These are phyloP conservation scores for Thecamonas trahens DNA, from an alignment of 78 protist species.

Conservation along the genomic window DNA sequence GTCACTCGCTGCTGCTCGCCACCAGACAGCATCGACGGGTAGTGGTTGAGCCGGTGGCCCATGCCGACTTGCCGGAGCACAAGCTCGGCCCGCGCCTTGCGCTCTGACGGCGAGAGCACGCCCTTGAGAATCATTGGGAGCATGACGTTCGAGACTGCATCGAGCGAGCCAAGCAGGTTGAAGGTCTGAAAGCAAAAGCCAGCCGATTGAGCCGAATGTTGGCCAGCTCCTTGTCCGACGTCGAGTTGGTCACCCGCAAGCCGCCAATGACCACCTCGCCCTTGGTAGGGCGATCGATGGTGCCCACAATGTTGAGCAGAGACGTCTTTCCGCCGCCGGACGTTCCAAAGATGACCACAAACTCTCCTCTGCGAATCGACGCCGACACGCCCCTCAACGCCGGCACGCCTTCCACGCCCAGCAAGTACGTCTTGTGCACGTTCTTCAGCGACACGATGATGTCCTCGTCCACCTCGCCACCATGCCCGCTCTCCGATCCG, in stretches of 20 bases:
- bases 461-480: too few species aligned
- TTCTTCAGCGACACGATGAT: slow-evolving; percentile 64
- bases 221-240: slow-evolving; percentile 73
- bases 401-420: slow-evolving; percentile 94
- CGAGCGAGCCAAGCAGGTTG: slow-evolving; percentile 84
- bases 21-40: slow-evolving; percentile 84
- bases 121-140: slow-evolving; percentile 89
- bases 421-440: slow-evolving; percentile 88
- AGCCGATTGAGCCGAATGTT: slow-evolving; percentile 43
- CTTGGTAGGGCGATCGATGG: slow-evolving; percentile 91
- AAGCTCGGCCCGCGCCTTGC: neutral
- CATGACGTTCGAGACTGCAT: slow-evolving; percentile 88
- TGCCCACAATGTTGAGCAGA: slow-evolving; percentile 85
- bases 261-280: slow-evolving; percentile 51
- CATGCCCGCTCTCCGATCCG: too few species aligned
- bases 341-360: slow-evolving; percentile 84
- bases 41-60: slow-evolving; percentile 72
- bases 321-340: slow-evolving; percentile 93
- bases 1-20: slow-evolving; percentile 94
- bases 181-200: slow-evolving; percentile 45
- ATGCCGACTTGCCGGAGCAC: slow-evolving; percentile 64
- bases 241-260: slow-evolving; percentile 18
- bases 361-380: slow-evolving; percentile 72
- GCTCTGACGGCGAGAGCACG: slow-evolving; percentile 32
- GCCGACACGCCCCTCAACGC: slow-evolving; percentile 88